phyloP scores from a whole-genome alignment of 148 eudicot genomes.

The Rhododendron vialii region DNA sequence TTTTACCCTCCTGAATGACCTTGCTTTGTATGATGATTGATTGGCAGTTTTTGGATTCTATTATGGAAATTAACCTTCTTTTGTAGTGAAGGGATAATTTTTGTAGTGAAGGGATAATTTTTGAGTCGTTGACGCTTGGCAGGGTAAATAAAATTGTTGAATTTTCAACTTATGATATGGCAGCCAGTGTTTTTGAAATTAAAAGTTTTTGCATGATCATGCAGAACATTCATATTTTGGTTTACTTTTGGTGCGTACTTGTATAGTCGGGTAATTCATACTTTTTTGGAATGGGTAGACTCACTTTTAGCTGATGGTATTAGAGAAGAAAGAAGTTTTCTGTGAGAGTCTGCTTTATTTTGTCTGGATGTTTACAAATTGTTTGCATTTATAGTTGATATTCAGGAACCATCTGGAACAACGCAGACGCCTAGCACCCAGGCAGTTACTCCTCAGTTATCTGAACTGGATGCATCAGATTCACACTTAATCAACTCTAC shows the following conservation, averaged over 20 bases:
- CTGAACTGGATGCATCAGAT: constrained; percentile 32
- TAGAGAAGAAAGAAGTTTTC: background rate
- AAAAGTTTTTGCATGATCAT: background rate
- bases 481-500: constrained; percentile 28
- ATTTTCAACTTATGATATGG: background rate
- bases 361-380: background rate
- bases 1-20: too few species aligned
- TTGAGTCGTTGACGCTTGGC: background rate
- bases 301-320: background rate
- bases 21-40: background rate
- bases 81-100: background rate
- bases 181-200: background rate
- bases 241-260: background rate
- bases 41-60: background rate
- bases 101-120: background rate
- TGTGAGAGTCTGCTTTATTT: background rate
- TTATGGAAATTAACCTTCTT: background rate
- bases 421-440: constrained; percentile 14
- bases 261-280: background rate
- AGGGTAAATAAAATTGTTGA: background rate
- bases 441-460: constrained; percentile 35
- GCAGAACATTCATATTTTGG: background rate
- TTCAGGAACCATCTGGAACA: constrained; percentile 9
- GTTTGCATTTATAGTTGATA: constrained; percentile 3
- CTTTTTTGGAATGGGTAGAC: background rate